A percentile compares a stretch with the other conserved stretches of the same genome.
phyloP scores from a whole-genome alignment of 2,329 filamentous ascomycete genomes.

The Talaromyces verruculosus region DNA sequence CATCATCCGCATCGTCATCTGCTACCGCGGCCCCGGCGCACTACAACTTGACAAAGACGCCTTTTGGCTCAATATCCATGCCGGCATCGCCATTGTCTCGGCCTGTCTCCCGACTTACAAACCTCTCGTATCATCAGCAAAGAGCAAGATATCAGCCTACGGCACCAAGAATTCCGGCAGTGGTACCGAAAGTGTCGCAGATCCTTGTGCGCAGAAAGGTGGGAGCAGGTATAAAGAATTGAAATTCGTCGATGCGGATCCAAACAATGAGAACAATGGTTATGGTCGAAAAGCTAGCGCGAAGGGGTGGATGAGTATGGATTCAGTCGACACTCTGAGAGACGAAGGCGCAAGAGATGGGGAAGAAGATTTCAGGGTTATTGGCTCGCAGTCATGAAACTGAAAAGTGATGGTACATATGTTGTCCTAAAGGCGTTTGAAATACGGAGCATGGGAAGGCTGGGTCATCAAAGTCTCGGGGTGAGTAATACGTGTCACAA shows the following conservation, averaged over 20 bases:
- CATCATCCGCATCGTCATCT: background rate
- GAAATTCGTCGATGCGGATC: background rate
- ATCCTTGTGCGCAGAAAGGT: background rate
- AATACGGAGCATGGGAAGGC: background rate
- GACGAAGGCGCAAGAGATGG: background rate
- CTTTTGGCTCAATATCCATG: background rate
- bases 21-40: background rate
- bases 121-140: background rate
- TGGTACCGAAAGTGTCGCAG: background rate
- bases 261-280: background rate
- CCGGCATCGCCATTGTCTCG: background rate
- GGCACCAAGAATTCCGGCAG: background rate
- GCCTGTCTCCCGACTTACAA: background rate
- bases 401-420: background rate
- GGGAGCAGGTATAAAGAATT: background rate
- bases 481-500: background rate
- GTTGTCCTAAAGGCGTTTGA: background rate
- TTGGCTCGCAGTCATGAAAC: background rate
- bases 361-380: background rate
- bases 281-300: background rate
- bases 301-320: background rate
- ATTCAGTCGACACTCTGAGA: background rate
- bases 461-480: background rate
- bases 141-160: background rate
- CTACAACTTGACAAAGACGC: background rate